Evolutionary conservation across 495 filamentous ascomycete genomes (phyloP), one percentile per base, ranked within the genome.

Genomic region (Annulohypoxylon nitens): DNA sequence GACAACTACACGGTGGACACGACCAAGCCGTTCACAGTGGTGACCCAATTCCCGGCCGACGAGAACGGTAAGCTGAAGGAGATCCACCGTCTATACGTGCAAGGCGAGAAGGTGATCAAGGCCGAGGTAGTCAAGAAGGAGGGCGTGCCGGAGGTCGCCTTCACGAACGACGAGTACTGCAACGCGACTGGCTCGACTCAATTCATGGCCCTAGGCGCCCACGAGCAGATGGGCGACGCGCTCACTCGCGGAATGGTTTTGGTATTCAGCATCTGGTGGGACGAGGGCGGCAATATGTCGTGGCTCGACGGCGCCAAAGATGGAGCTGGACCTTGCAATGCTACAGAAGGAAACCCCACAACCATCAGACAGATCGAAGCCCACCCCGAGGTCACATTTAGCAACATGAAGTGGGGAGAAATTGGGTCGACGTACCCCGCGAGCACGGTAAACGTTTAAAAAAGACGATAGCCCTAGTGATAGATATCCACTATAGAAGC

Each of bases 211-310:
- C 83, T 88, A 30, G 90, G 90, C 30, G 91, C 87, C 0, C 69
- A 91, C 73, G 72, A 76, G 12, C 80, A 69, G 1, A 91, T 94
- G 85, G 86, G 91, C 30, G 79, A 85, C 39, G 86, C 85, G 2
- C 78, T 93, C 36, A 79, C 67, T 0, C 76, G 88, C 0, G 90
- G 90, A 2, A 92, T 93, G 90, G 89, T 91, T 1, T 76, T 92
- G n/a, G 83, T 86, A 1, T 86, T 92, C 71, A 86, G 83, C 69
- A 84, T 92, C 63, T 92, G 90, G 90, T 88, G 87, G 79, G 88
- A 89, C 61, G 76, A 79, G 14, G 80, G 83, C n/a, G 78, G 80
- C 1, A 86, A 83, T 76, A 91, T 91, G 90, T 83, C 83, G 47
- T 92, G 90, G 89, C 78, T 92, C 11, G 90, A 92, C 73, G 80